Evolutionary conservation across 2,329 filamentous ascomycete genomes (phyloP).

Genomic region (Curvularia verruculosa): DNA sequence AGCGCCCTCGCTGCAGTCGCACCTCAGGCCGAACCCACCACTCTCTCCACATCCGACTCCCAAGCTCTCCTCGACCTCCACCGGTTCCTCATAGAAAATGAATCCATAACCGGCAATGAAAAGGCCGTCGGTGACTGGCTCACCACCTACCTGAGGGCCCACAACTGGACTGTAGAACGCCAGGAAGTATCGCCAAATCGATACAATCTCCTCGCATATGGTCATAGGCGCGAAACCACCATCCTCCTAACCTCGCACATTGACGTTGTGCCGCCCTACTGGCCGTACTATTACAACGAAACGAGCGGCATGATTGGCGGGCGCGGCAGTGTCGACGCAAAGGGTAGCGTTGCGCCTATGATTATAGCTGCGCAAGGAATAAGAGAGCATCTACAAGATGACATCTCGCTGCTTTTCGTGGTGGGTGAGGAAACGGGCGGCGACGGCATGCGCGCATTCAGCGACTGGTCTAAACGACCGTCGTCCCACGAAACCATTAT

Average conservation of each 20-base stretch:
- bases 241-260: constrained; percentile 81
- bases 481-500: constrained; percentile 70
- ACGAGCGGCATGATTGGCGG: constrained; percentile 66
- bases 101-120: constrained; percentile 75
- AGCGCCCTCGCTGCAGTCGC: constrained; percentile 14
- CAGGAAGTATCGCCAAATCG: constrained; percentile 60
- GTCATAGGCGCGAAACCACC: constrained; percentile 58
- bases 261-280: constrained; percentile 72
- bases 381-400: constrained; percentile 52
- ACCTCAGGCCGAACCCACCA: constrained; percentile 11
- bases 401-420: constrained; percentile 63
- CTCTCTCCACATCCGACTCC: constrained; percentile 29
- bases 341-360: constrained; percentile 70
- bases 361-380: constrained; percentile 69
- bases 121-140: constrained; percentile 71
- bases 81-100: constrained; percentile 72
- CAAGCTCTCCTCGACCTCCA: constrained; percentile 72
- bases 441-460: constrained; percentile 72
- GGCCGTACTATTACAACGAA: constrained; percentile 65
- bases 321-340: constrained; percentile 72
- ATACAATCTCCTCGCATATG: constrained; percentile 79
- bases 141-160: constrained; percentile 65
- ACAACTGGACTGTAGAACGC: constrained; percentile 67
- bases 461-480: constrained; percentile 40
- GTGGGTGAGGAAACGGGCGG: constrained; percentile 85